Base-by-base conservation (phyloP, 140 eudicot genomes). In the Flaveria floridana region DNA sequence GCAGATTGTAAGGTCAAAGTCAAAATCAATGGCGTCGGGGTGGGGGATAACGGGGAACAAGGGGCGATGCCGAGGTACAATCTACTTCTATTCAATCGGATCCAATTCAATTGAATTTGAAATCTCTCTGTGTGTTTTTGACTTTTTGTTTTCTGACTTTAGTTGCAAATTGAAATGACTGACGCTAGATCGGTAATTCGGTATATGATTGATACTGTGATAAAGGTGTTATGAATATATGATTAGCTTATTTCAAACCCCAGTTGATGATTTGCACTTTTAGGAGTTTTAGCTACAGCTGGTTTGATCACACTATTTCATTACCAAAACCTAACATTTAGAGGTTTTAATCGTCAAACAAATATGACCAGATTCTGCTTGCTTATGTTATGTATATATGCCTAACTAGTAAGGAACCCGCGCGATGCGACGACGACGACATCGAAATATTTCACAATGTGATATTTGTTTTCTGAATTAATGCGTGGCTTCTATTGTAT, bases 31-130 rank as follows among this genome's bases (percentile, higher is more conserved):
- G 97, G 97, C 97, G 76, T 92, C 97, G 0, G 97, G 97, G 1
- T 92, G 97, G 97, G 97, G 97, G 25, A 92, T 92, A 28, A 89
- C 92, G 0, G 97, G 97, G 14, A 92, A 89, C 88, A 92, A 92
- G 21, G 97, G 97, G 6, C 69, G 97, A 58, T 92, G 97, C 72
- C 89, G 91, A 79, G 83, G 83, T 79, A 56, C 79, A 8, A 72
- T 63, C 65, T 51, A 34, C 76, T 47, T 30, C 23, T 30, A 56
- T 68, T 47, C 23, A 30, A 42, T 68, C 58, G 0, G 34, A 71
- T 78, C 61, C 39, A 55, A 55, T 44, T 55, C 16, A 55, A 37
- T 7, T 62, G 15, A 15, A 13, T 16, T 68, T 26, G 1, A 30
- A 34, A 34, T 34, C 41, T 34, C 41, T 34, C 6, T 34, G 41